A percentile compares a stretch with the other conserved stretches of the same genome.
Conservation (phyloP, 768 basidiomycete species). For the Amyloporia xantha region DNA sequence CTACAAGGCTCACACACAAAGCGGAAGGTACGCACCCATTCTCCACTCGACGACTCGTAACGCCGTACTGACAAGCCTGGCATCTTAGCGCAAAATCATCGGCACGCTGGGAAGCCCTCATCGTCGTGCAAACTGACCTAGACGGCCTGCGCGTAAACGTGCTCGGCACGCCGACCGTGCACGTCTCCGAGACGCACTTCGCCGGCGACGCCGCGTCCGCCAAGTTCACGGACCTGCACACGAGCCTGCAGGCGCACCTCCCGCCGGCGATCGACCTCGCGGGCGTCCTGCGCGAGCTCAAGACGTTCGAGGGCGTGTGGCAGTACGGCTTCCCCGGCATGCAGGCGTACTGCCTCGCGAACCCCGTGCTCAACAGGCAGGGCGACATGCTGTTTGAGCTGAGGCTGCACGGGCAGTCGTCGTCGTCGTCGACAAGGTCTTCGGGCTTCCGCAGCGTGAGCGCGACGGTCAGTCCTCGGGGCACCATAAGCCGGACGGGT, state of each 20-base stretch:
- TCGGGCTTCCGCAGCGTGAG: background rate
- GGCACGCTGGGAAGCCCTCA: slow-evolving; percentile 19
- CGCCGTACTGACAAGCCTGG: background rate
- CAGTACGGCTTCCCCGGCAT: slow-evolving; percentile 19
- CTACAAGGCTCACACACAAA: slow-evolving; percentile 10
- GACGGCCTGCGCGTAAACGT: slow-evolving; percentile 20
- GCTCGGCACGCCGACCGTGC: slow-evolving; percentile 9
- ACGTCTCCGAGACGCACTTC: slow-evolving; percentile 10
- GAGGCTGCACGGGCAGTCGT: slow-evolving; percentile 8
- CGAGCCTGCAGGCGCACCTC: slow-evolving; percentile 18
- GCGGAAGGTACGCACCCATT: slow-evolving; percentile 12
- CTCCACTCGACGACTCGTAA: background rate
- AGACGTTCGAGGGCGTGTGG: slow-evolving; percentile 25
- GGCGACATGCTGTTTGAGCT: slow-evolving; percentile 28
- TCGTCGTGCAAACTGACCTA: slow-evolving; percentile 13
- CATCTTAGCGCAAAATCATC: slow-evolving; percentile 17
- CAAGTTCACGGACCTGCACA: slow-evolving; percentile 14
- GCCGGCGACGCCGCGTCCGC: slow-evolving; percentile 7
- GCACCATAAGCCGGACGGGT: background rate
- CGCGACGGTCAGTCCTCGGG: too few species aligned
- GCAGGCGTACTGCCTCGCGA: slow-evolving; percentile 21
- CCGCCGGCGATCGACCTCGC: slow-evolving; percentile 18
- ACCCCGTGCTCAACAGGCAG: slow-evolving; percentile 24
- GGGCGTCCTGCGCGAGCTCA: slow-evolving; percentile 19
- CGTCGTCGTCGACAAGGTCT: background rate